Percentiles rank a stretch among this genome's conserved stretches.
Evolutionary conservation across 495 filamentous ascomycete species (phyloP).

Genomic region (Xylaria cubensis): DNA sequence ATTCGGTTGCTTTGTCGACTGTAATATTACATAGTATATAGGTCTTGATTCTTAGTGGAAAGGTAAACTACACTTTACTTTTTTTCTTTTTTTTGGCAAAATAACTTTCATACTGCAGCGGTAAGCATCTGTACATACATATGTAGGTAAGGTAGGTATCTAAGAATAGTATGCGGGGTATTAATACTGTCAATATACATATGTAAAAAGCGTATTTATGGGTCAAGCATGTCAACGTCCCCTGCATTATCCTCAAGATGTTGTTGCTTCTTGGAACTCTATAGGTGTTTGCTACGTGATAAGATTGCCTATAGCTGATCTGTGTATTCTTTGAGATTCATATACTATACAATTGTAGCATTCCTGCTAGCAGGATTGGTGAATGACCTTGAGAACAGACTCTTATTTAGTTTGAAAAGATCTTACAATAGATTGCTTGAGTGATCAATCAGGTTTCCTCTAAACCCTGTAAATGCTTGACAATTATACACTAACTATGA

Average conservation of each 20-base stretch:
- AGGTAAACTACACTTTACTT: neutral
- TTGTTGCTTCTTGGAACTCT: neutral
- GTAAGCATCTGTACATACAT: neutral
- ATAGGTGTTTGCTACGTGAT: neutral
- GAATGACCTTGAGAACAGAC: neutral
- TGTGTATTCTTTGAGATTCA: neutral
- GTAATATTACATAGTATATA: neutral
- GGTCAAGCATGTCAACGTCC: neutral
- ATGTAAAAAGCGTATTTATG: no score
- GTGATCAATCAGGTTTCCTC: conserved; percentile 2
- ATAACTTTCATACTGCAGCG: neutral
- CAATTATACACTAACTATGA: conserved; percentile 4
- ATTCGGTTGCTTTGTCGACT: neutral
- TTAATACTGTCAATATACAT: neutral
- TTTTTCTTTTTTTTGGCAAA: neutral
- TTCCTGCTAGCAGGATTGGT: neutral
- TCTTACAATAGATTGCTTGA: neutral
- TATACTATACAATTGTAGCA: neutral
- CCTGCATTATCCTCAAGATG: neutral
- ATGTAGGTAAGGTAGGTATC: neutral
- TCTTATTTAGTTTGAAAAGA: neutral
- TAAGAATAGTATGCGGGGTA: conserved; percentile 6
- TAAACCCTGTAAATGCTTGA: conserved; percentile 20
- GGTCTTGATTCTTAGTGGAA: neutral
- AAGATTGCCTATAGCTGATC: neutral